Evolutionary conservation across 805 yeast species (phyloP).

Genomic region (Lipomyces orientalis): DNA sequence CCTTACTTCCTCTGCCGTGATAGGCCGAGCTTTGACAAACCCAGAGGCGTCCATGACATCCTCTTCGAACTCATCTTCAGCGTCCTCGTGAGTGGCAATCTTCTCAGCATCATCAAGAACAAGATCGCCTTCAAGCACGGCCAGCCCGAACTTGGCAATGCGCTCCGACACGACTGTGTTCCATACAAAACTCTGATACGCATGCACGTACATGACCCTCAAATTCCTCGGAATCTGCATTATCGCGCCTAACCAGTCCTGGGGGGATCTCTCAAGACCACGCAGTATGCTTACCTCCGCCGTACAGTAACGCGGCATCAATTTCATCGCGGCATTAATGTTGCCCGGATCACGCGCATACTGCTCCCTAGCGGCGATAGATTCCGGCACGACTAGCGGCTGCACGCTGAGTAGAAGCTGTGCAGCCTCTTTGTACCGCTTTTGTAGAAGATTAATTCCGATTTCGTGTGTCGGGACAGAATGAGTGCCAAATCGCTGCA

Average conservation of each 20-base stretch:
- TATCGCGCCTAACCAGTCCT: slow-evolving; percentile 75
- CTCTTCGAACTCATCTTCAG: slow-evolving; percentile 67
- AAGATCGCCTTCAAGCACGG: slow-evolving; percentile 80
- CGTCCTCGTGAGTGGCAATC: slow-evolving; percentile 44
- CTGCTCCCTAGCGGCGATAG: slow-evolving; percentile 48
- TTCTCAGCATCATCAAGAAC: slow-evolving; percentile 53
- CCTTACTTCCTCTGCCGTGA: slow-evolving; percentile 75
- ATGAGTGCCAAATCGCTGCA: slow-evolving; percentile 97
- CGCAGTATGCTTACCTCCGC: slow-evolving; percentile 81
- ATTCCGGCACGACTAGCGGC: slow-evolving; percentile 76
- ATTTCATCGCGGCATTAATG: slow-evolving; percentile 65
- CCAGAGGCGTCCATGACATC: slow-evolving; percentile 68
- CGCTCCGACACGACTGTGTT: slow-evolving; percentile 82
- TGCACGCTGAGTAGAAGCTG: slow-evolving; percentile 84
- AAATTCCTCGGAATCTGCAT: slow-evolving; percentile 90
- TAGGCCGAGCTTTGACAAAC: slow-evolving; percentile 58
- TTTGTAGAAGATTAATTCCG: slow-evolving; percentile 73
- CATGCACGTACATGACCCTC: slow-evolving; percentile 94
- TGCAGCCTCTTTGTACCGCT: slow-evolving; percentile 80
- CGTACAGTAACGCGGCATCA: slow-evolving; percentile 85
- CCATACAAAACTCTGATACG: slow-evolving; percentile 97
- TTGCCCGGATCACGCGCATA: slow-evolving; percentile 53
- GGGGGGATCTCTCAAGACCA: slow-evolving; percentile 59
- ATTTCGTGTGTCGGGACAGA: slow-evolving; percentile 87
- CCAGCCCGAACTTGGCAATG: slow-evolving; percentile 69